Conservation (phyloP, 2,329 filamentous ascomycete species). For the Fusarium ramigenum region DNA sequence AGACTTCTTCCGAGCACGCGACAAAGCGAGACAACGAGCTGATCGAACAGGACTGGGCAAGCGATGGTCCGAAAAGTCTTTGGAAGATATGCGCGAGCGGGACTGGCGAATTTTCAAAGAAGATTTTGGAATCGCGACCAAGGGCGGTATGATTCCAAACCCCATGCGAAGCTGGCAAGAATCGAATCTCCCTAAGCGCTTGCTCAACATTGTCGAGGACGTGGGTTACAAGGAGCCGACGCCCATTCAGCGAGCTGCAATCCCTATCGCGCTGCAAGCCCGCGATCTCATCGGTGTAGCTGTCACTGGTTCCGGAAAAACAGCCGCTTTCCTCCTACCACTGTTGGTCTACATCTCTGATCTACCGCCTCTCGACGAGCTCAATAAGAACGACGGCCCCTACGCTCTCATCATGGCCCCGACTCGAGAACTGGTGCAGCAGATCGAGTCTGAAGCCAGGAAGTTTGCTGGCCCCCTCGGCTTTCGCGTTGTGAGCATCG, state of each 20-base stretch:
- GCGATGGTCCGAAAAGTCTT: constrained; percentile 93
- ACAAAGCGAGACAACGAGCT: constrained; percentile 75
- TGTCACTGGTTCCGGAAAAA: constrained; percentile 98
- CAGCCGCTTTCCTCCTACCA: constrained; percentile 91
- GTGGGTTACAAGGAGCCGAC: constrained; percentile 94
- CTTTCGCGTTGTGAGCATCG: constrained; percentile 94
- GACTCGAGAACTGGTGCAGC: constrained; percentile 95
- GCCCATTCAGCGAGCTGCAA: constrained; percentile 91
- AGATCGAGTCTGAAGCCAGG: constrained; percentile 92
- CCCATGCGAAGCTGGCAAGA: constrained; percentile 96
- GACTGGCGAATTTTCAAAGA: constrained; percentile 99
- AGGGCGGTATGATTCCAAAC: constrained; percentile 90
- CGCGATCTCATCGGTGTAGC: constrained; percentile 98
- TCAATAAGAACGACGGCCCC: constrained; percentile 91
- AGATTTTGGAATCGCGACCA: constrained; percentile 95
- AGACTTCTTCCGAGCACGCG: constrained; percentile 73
- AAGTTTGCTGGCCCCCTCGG: constrained; percentile 92
- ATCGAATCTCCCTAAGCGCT: constrained; percentile 77
- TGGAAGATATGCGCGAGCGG: constrained; percentile 94
- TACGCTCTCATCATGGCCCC: constrained; percentile 98
- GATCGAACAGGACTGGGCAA: constrained; percentile 82
- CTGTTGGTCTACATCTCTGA: constrained; percentile 94
- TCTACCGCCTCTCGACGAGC: constrained; percentile 83
- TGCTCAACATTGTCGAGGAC: constrained; percentile 82
- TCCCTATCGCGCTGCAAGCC: constrained; percentile 91